Evolutionary conservation across 2,329 filamentous ascomycete genomes (phyloP), one percentile per base, ranked within the genome.

Genomic region (Hypoxylon sp.): DNA sequence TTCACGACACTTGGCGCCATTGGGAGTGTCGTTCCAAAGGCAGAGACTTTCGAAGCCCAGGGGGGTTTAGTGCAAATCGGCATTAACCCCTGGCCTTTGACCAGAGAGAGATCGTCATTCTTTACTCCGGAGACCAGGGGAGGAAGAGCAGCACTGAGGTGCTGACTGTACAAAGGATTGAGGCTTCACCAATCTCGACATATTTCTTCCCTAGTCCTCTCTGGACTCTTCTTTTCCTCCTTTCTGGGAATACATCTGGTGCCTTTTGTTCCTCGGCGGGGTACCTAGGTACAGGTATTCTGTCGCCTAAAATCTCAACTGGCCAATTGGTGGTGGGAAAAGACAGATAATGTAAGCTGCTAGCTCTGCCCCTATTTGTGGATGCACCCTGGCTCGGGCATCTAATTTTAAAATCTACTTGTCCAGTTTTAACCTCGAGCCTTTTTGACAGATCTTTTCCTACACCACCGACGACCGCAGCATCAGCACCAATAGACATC

Each of bases 371-470:
- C 69, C 66, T 71, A 67, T 71, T 69, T 60, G 61, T 69, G 60
- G 66, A 62, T 64, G 57, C 57, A 56, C 30, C 69, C 57, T 46
- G 53, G 31, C 27, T 50, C 35, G 3, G 44, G 59, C 59, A 62
- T 69, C 66, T 71, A 71, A 71, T 71, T 71, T 71, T 69, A 71
- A 71, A 69, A 66, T 57, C 42, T 66, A 71, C 59, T 64, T 63
- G 68, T 65, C 56, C 60, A 55, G 13, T 69, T 62, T 31, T 71
- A 58, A 69, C 56, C 44, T 56, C 51, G 6, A 50, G 44, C 55
- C 35, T 61, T 64, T 61, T 60, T 61, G 42, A 51, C 64, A 71
- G 69, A 71, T 71, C 66, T 66, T 66, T 54, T 49, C 54, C 40
- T 61, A 53, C 58, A 57, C 40, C 53, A 53, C 50, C 56, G 48